Evolutionary conservation across 2,329 filamentous ascomycete genomes (phyloP), one percentile per base, ranked within the genome.

Genomic region (Aspergillus vadensis): DNA sequence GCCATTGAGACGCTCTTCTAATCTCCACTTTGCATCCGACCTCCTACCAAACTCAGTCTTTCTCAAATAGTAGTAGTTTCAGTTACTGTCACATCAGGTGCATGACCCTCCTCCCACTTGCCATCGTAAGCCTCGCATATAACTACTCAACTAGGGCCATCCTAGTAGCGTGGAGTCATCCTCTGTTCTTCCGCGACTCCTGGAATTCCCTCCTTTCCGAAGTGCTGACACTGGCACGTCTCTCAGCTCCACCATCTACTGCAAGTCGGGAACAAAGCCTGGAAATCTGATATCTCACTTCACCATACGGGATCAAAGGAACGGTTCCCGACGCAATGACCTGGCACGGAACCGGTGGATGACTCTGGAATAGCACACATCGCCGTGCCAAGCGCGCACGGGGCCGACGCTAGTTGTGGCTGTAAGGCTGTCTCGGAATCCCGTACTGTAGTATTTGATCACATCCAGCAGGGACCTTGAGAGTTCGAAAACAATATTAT

Each of bases 341-440:
- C 32, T 36, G n/a, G 39, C n/a, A 8, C 39, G 39, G 39, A 43
- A 43, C 39, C 44, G 15, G 23, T 49, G 15, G 44, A 49, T 49
- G 6, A 15, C 44, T 27, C 44, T 49, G 21, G 44, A 25, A 49
- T 17, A 49, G 32, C 23, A 27, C 44, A 49, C 15, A 12, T 49
- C 44, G 44, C 21, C 23, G 47, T 50, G 47, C 47, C 47, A 50
- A 50, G 47, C 25, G 47, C 25, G 47, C 47, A 50, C 47, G 47
- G 47, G 25, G 25, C 47, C 25, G 47, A n/a, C 44, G 44, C 44
- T 49, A 49, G 19, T 49, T 49, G 23, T 49, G 23, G 44, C 44
- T 49, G 21, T 49, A 49, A 49, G 44, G 44, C 44, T 48, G 41
- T 27, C 47, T 49, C 47, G 47, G 47, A 32, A 10, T 49, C 14